These are phyloP conservation scores for Soucietia sequanensis DNA, from an alignment of 805 yeast species.

Conservation along the genomic window DNA sequence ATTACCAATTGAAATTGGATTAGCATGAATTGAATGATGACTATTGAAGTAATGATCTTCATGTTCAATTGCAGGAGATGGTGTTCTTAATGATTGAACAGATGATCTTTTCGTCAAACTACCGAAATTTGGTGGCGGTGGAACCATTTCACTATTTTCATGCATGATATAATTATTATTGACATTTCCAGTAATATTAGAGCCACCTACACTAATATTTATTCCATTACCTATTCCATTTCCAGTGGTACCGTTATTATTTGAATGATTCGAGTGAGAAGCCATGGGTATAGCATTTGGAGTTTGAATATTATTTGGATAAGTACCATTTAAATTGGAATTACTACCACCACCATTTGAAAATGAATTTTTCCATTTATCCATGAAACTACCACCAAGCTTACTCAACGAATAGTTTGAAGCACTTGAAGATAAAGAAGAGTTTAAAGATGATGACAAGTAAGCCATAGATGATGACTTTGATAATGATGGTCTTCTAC, in stretches of 20 bases:
- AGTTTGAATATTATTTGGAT: slow-evolving; percentile 11
- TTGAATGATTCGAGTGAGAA: slow-evolving; percentile 2
- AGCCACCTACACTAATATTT: not conserved
- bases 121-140: slow-evolving; percentile 11
- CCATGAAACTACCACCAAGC: slow-evolving; percentile 43
- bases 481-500: slow-evolving; percentile 33
- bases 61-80: slow-evolving; percentile 34
- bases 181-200: not conserved
- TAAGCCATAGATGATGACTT: slow-evolving; percentile 39
- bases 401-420: slow-evolving; percentile 41
- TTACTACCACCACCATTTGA: slow-evolving; percentile 10
- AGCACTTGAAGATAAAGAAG: slow-evolving; percentile 35
- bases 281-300: too few relatives aligned
- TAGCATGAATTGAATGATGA: not conserved
- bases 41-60: slow-evolving; percentile 18
- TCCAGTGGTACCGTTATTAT: not conserved
- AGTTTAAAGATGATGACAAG: slow-evolving; percentile 40
- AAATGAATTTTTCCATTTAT: slow-evolving; percentile 42
- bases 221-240: not conserved
- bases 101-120: slow-evolving; percentile 22
- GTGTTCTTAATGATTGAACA: slow-evolving; percentile 30
- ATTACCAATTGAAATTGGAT: not conserved
- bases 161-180: not conserved
- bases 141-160: slow-evolving; percentile 10
- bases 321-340: slow-evolving; percentile 16